These are phyloP conservation scores for Globisporangium iwayamae DNA, from an alignment of 352 stramenopile genomes.

Conservation along the genomic window DNA sequence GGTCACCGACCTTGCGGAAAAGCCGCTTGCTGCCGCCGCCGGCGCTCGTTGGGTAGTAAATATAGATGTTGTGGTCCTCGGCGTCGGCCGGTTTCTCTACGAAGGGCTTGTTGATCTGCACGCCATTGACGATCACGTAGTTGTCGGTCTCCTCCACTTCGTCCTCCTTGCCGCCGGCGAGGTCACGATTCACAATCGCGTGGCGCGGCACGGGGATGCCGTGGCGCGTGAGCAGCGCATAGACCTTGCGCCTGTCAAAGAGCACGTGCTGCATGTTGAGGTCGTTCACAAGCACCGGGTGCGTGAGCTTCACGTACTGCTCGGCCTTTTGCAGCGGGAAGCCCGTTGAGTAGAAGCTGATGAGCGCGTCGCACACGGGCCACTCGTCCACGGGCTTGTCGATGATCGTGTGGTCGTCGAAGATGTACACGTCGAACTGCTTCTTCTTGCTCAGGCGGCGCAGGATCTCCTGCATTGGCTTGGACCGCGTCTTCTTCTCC, in stretches of 20 bases:
- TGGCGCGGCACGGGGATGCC: slow-evolving; percentile 97
- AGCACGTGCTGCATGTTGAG: slow-evolving; percentile 95
- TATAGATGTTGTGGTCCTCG: slow-evolving; percentile 99
- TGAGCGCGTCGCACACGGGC: slow-evolving; percentile 96
- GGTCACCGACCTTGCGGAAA: slow-evolving; percentile 97
- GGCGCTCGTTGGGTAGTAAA: slow-evolving; percentile 98
- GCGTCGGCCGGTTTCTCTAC: slow-evolving; percentile 99
- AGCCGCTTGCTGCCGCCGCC: slow-evolving; percentile 98
- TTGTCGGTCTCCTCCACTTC: slow-evolving; percentile 79
- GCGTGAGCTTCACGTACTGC: slow-evolving; percentile 93
- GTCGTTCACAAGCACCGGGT: slow-evolving; percentile 98
- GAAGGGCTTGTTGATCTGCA: slow-evolving; percentile 98
- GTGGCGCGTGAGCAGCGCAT: slow-evolving; percentile 92
- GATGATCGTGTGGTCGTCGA: slow-evolving; percentile 97
- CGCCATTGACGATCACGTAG: slow-evolving; percentile 91
- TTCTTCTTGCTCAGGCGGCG: slow-evolving; percentile 88
- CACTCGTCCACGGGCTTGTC: slow-evolving; percentile 93
- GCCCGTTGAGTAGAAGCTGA: slow-evolving; percentile 98
- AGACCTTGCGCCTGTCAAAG: slow-evolving; percentile 95
- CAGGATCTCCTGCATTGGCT: slow-evolving; percentile 97
- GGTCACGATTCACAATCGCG: slow-evolving; percentile 93
- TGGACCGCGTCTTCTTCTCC: slow-evolving; percentile 98
- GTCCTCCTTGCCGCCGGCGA: slow-evolving; percentile 59
- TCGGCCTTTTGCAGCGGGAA: slow-evolving; percentile 98
- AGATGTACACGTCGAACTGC: slow-evolving; percentile 97